phyloP scores from a whole-genome alignment of 306 rosid genomes.

The Mucuna pruriens region DNA sequence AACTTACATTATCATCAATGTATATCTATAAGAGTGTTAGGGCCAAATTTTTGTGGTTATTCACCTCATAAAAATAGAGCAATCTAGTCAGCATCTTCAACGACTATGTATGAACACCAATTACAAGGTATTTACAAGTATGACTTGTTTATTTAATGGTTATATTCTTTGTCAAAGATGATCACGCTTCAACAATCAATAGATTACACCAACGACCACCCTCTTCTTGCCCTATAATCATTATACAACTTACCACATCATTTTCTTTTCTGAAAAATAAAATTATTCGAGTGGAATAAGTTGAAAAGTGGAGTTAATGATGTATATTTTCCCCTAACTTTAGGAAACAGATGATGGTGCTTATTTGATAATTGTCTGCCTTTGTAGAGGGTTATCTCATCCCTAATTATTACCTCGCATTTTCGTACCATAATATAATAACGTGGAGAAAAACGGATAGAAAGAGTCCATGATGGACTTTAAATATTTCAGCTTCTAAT shows the following conservation, averaged over 20 bases:
- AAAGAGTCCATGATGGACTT: not conserved
- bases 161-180: slow-evolving; percentile 29
- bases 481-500: not conserved
- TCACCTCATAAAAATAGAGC: slow-evolving; percentile 8
- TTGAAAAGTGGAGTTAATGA: not conserved
- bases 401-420: not conserved
- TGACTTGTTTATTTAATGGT: not conserved
- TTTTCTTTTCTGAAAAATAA: not conserved
- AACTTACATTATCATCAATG: not conserved
- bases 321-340: not conserved
- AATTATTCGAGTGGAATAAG: not conserved
- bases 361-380: not conserved
- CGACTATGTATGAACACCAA: slow-evolving; percentile 9
- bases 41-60: not conserved
- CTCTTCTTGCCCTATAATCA: slow-evolving; percentile 8
- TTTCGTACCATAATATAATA: not conserved
- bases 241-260: not conserved
- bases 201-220: slow-evolving; percentile 35
- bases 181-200: slow-evolving; percentile 24
- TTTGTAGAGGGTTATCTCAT: slow-evolving; percentile 1
- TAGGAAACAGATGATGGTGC: slow-evolving; percentile 23
- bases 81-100: slow-evolving; percentile 32
- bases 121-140: slow-evolving; percentile 23
- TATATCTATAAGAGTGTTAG: not conserved
- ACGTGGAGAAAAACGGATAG: not conserved